Base-by-base conservation (phyloP, 2,329 filamentous ascomycete genomes). In the Pseudomassariella vexata region DNA sequence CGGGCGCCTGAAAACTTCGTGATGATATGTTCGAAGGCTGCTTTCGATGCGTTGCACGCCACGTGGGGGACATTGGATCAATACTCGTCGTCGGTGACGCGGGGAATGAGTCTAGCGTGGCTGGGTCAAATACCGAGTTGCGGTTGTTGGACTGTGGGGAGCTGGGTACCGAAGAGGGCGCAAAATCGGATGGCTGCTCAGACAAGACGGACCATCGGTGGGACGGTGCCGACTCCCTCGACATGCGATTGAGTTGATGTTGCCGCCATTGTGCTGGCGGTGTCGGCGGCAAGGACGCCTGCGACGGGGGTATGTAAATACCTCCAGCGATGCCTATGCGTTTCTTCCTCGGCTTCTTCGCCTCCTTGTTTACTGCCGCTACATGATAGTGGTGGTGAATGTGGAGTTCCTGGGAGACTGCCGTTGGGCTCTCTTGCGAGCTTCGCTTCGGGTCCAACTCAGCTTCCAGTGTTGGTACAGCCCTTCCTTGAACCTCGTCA, bases 321-420 rank as follows among this genome's bases (percentile, higher is more conserved):
- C 72, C 69, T 1, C 78, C 65, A 9, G 71, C 73, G 8, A 85
- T 62, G 15, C 76, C 69, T 19, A 76, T 73, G 2, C 85, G 78
- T 63, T 81, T 83, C 62, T 86, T 94, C 61, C 79, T 85, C 7
- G 74, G 65, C 38, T 79, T 79, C 44, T 74, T 73, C 11, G 56
- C 50, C 36, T 84, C 79, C 14, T 72, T 66, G 53, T 78, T 80
- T 32, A n/a, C n/a, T n/a, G 71, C 62, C 2, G 78, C 64, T 9
- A 81, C 74, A 45, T 95, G 88, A 52, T 95, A 95, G 53, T 96
- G 90, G 49, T 96, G 89, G 50, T 96, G 90, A 27, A 96, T 85
- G 48, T 95, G 90, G 10, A 95, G 64, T 48, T 92, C 85, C 48
- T 85, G 82, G 1, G 82, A 81, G 3, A 73, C 44, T 12, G 57